Evolutionary conservation across 2,329 filamentous ascomycete genomes (phyloP).

Genomic region (Ophiosphaerella korrae): DNA sequence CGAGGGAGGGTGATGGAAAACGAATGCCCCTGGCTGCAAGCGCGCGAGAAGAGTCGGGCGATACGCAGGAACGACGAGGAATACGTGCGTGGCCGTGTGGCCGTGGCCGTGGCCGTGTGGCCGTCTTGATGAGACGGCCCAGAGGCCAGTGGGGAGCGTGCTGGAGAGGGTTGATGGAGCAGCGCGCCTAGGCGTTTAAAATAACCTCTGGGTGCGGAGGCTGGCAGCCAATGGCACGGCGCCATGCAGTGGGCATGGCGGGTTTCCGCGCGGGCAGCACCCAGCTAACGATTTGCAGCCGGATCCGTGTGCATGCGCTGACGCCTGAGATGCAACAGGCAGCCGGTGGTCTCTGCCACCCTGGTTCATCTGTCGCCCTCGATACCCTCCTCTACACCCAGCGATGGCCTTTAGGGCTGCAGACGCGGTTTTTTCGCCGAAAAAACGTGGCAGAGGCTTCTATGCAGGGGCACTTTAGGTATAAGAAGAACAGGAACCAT

Average conservation of each 20-base stretch:
- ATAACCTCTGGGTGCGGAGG: slow-evolving; percentile 18
- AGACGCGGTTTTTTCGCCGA: slow-evolving; percentile 39
- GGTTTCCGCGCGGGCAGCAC: slow-evolving; percentile 29
- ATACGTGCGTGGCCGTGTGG: background rate
- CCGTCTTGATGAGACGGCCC: too few species aligned
- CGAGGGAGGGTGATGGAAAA: background rate
- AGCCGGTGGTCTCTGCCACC: slow-evolving; percentile 18
- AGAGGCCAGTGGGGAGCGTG: too few species aligned
- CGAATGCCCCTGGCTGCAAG: slow-evolving; percentile 16
- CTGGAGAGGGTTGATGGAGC: background rate
- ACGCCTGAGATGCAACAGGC: slow-evolving; percentile 26
- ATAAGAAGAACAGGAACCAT: slow-evolving; percentile 31
- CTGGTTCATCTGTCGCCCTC: slow-evolving; percentile 16
- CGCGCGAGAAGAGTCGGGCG: slow-evolving; percentile 30
- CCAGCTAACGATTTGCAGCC: slow-evolving; percentile 25
- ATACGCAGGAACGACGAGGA: slow-evolving; percentile 25
- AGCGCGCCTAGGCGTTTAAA: slow-evolving; percentile 26
- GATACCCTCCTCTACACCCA: slow-evolving; percentile 32
- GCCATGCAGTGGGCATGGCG: background rate
- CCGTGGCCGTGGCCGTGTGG: background rate
- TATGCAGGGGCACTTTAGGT: slow-evolving; percentile 30
- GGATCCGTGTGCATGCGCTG: slow-evolving; percentile 30
- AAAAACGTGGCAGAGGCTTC: slow-evolving; percentile 36
- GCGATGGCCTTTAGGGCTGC: slow-evolving; percentile 32
- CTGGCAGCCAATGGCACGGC: background rate